Conservation (phyloP, 1,284 basidiomycete genomes). For the Anthracocystis panici-leucophaei region DNA sequence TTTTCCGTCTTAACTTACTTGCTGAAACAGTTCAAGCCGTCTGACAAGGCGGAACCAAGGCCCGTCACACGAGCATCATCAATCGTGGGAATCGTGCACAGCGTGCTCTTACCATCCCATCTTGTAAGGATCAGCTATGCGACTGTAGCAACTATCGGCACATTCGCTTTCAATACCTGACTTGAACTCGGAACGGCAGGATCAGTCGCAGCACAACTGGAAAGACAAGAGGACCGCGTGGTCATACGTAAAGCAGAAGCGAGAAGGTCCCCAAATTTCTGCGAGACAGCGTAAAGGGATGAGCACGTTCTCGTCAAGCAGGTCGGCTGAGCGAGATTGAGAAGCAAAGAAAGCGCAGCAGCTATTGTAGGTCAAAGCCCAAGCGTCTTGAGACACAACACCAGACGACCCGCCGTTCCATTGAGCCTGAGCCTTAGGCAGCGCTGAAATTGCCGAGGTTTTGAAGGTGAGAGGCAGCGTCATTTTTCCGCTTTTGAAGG, state of each 20-base stretch:
- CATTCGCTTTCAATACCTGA: not conserved
- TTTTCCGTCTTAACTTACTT: no score
- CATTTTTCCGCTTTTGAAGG: not conserved
- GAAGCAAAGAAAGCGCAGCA: not conserved
- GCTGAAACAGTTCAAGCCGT: no score
- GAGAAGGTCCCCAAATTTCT: not conserved
- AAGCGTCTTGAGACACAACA: not conserved
- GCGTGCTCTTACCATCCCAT: not conserved
- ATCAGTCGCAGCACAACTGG: not conserved
- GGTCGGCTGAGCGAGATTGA: not conserved
- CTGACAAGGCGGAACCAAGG: no score
- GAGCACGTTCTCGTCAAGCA: constrained; percentile 4
- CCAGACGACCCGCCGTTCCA: not conserved
- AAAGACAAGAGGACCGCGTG: not conserved
- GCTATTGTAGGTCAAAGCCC: not conserved
- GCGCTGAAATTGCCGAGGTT: not conserved
- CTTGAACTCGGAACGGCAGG: not conserved
- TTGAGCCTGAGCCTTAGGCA: not conserved
- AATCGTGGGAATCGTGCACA: no score
- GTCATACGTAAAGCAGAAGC: not conserved
- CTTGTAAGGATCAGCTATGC: not conserved
- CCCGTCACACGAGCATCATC: no score
- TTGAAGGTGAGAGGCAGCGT: not conserved
- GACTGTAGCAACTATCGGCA: not conserved
- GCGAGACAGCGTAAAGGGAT: not conserved